Percentiles rank a stretch among this genome's conserved stretches.
phyloP scores from a whole-genome alignment of 2,329 filamentous ascomycete genomes.

The Clarireedia monteithiana region DNA sequence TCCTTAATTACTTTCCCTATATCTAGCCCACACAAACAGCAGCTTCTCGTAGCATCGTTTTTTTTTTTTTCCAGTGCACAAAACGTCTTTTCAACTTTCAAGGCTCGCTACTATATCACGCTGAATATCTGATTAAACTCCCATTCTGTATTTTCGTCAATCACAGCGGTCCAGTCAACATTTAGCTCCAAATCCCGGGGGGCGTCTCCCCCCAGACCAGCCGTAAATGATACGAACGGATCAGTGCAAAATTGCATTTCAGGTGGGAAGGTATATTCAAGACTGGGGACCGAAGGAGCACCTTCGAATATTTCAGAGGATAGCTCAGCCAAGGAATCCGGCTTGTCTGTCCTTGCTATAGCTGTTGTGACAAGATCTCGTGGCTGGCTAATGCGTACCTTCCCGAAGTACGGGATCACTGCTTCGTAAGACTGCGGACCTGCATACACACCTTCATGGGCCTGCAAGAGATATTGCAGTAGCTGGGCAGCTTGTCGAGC shows the following conservation, averaged over 20 bases:
- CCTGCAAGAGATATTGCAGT: conserved; percentile 32
- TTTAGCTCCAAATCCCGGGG: conserved; percentile 10
- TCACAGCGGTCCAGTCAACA: conserved; percentile 13
- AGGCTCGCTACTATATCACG: neutral
- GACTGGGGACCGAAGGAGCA: neutral
- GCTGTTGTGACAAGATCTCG: neutral
- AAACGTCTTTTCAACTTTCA: no score
- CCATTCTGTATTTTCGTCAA: conserved; percentile 10
- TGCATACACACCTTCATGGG: conserved; percentile 20
- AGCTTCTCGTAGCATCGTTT: no score
- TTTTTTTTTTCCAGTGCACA: no score
- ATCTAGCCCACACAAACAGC: no score
- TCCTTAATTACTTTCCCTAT: no score
- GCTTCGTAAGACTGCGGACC: conserved; percentile 30
- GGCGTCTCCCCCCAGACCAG: neutral
- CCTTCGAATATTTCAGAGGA: neutral
- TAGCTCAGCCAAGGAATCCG: neutral
- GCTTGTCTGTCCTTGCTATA: neutral
- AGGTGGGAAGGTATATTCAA: neutral
- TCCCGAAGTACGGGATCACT: conserved; percentile 39
- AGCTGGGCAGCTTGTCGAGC: conserved; percentile 36
- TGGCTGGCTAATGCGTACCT: conserved; percentile 11
- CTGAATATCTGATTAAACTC: conserved; percentile 13
- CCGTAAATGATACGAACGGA: conserved; percentile 4
- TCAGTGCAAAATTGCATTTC: conserved; percentile 10